Evolutionary conservation across 768 basidiomycete genomes (phyloP).

Genomic region (Boletus rufocinnamomeus): DNA sequence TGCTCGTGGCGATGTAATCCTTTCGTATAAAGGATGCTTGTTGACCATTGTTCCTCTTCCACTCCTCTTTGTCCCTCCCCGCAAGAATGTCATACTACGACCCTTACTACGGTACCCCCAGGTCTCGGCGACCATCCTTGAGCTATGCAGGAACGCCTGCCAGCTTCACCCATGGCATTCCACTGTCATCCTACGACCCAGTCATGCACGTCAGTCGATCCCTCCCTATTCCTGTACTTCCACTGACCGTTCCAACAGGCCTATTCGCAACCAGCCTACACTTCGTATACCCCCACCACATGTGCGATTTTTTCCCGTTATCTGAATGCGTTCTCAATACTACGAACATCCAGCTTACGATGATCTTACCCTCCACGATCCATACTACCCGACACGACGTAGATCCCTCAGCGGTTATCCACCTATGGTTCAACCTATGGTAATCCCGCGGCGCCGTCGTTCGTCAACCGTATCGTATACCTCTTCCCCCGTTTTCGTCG

Average conservation of each 20-base stretch:
- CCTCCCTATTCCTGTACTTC: background rate
- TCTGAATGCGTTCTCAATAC: slow-evolving; percentile 5
- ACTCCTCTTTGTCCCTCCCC: slow-evolving; percentile 12
- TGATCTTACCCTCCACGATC: slow-evolving; percentile 48
- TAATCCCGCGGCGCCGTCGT: slow-evolving; percentile 33
- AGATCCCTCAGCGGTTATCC: slow-evolving; percentile 22
- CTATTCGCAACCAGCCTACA: slow-evolving; percentile 49
- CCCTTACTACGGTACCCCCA: slow-evolving; percentile 35
- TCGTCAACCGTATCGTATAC: slow-evolving; percentile 43
- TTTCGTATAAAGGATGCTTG: slow-evolving; percentile 28
- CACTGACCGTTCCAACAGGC: slow-evolving; percentile 19
- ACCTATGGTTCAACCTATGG: slow-evolving; percentile 25
- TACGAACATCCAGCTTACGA: slow-evolving; percentile 49
- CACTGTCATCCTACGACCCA: slow-evolving; percentile 46
- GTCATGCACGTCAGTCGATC: slow-evolving; percentile 41
- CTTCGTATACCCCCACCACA: slow-evolving; percentile 46
- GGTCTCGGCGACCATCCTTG: slow-evolving; percentile 37
- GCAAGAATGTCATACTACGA: slow-evolving; percentile 48
- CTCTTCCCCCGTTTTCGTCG: slow-evolving; percentile 38
- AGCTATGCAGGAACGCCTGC: slow-evolving; percentile 33
- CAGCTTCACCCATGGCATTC: slow-evolving; percentile 22
- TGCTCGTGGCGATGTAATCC: slow-evolving; percentile 12
- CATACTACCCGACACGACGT: slow-evolving; percentile 47
- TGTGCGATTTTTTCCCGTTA: slow-evolving; percentile 33
- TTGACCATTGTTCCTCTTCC: background rate